Base-by-base conservation (phyloP, 805 yeast genomes). In the Ogataea saltuana region DNA sequence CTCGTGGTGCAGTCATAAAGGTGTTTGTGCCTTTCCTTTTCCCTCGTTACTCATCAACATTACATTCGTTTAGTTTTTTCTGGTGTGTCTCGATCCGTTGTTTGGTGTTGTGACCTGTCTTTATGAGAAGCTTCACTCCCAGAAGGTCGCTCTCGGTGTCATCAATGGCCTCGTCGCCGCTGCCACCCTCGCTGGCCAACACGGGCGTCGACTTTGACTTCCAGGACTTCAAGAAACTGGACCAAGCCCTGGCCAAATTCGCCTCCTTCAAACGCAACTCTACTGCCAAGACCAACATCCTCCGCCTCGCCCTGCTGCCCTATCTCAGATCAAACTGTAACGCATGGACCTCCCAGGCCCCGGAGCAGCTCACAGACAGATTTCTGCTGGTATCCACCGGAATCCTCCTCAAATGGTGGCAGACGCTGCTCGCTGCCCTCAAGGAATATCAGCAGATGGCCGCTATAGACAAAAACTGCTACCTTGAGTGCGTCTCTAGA, bases 401-500 rank as follows among this genome's bases (percentile, higher is more conserved):
- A 2, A 28, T 50, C 6, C 45, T 77, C 13, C 50, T 71, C 8
- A 68, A 65, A 51, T 79, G 83, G 83, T 78, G 83, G 83, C 53
- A 62, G n/a, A 63, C 72, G n/a, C 56, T 78, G 12, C 53, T 78
- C 13, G 42, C 46, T 6, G 49, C 63, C 3, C 51, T 64, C 27
- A 42, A 54, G n/a, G 67, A 63, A 33, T 41, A 57, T 20, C 58
- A 55, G 11, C 61, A 66, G 12, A 63, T 75, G 13, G 65, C 77
- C 1, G 61, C 71, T 4, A 58, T 72, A 12, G 83, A 78, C 60
- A 62, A 74, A 46, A 67, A 71, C 42, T 81, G 80, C 22, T 76
- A 74, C 54, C 57, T 75, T 33, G 85, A 79, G 53, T 74, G 79
- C 42, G 64, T 79, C 3, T 75, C 81, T 4, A 57, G 82, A 39